Base-by-base conservation (phyloP, 352 stramenopile genomes). In the Phytopythium boreale region DNA sequence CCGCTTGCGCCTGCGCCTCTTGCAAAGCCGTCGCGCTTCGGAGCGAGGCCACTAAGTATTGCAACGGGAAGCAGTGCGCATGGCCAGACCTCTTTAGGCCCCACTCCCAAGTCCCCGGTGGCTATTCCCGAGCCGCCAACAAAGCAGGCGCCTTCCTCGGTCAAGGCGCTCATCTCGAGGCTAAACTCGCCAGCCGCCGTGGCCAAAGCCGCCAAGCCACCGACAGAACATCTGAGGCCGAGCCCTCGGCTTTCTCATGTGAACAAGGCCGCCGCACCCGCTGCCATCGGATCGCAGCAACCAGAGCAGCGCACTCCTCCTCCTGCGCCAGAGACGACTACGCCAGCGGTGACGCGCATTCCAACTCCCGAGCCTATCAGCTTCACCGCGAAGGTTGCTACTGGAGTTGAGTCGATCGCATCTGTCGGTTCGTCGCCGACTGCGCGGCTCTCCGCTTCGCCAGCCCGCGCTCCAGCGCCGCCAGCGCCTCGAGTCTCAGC, bases 151-250 rank as follows among this genome's bases (percentile, higher is more conserved):
- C 50, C 26, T 11, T 39, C 26, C 26, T 56, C 50, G 27, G 50
- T 56, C 50, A 56, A 56, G 50, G 55, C 55, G 37, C 55, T 60
- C 37, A 60, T 60, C 55, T 60, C 55, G n/a, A 50, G 39, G 36
- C 55, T 60, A 2, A 60, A 60, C 55, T 20, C 55, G 9, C 55
- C 55, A 12, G 55, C n/a, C 4, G 55, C 37, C 1, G 55, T 11
- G 6, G 4, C 34, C 1, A 60, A 20, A 8, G 3, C 34, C 34
- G 55, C 14, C 34, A 41, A 50, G 37, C 22, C 20, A 37, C 22
- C 37, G 37, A 34, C 55, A 20, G n/a, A 20, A n/a, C 29, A 22
- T 20, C 0, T 27, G 8, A 43, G 51, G 15, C 17, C 17, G 3
- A 24, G 27, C 8, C 51, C 29, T n/a, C 27, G 17, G 2, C 17